phyloP scores from a whole-genome alignment of 768 basidiomycete genomes.

The Calocybe cyanea region DNA sequence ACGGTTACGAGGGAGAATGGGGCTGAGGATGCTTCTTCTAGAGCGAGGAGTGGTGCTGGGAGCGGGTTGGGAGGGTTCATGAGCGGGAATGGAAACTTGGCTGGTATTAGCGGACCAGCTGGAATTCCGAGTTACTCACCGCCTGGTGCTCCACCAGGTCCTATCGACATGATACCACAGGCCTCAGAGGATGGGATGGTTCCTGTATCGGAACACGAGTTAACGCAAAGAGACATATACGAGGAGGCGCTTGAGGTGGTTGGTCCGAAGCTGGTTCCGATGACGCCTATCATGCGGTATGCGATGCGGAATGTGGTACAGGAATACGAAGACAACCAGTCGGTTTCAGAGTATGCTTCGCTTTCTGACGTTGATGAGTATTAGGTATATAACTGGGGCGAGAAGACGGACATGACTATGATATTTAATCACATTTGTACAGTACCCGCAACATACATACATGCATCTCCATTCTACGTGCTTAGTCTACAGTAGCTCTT shows the following conservation, averaged over 20 bases:
- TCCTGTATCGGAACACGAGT: constrained; percentile 36
- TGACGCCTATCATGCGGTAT: constrained; percentile 77
- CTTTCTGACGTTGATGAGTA: constrained; percentile 66
- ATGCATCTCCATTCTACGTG: not conserved
- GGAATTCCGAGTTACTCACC: constrained; percentile 14
- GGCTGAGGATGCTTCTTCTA: constrained; percentile 25
- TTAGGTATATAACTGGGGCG: not conserved
- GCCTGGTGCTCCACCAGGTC: constrained; percentile 37
- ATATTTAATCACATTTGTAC: not conserved
- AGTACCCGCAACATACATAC: not conserved
- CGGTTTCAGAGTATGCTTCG: constrained; percentile 76
- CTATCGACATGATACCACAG: constrained; percentile 28
- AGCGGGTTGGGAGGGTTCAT: not conserved
- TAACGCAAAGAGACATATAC: constrained; percentile 38
- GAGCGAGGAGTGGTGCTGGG: constrained; percentile 19
- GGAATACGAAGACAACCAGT: constrained; percentile 76
- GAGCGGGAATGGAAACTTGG: constrained; percentile 1
- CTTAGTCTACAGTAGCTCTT: too few species aligned
- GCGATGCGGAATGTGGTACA: constrained; percentile 83
- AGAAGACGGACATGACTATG: too few species aligned
- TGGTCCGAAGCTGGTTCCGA: constrained; percentile 73
- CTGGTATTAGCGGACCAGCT: not conserved
- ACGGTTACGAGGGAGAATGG: constrained; percentile 53
- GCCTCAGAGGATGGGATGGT: constrained; percentile 26
- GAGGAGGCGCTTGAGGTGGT: constrained; percentile 56